These are phyloP conservation scores for Ganoderma resinaceum DNA, from an alignment of 1,284 basidiomycete genomes.

Conservation along the genomic window DNA sequence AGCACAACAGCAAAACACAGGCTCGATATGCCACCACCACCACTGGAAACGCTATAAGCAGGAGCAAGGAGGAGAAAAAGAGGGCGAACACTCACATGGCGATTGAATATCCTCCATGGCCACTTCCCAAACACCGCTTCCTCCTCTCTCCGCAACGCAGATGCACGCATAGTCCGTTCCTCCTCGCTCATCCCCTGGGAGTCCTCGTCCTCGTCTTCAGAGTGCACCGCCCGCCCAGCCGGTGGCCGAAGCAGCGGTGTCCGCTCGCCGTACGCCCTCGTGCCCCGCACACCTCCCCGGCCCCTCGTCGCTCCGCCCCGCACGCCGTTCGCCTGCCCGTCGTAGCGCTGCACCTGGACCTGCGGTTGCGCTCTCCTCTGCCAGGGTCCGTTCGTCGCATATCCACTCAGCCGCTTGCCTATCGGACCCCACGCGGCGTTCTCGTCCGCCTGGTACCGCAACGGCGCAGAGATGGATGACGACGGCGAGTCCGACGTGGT, in stretches of 20 bases:
- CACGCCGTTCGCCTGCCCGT: conserved; percentile 3
- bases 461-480: conserved; percentile 76
- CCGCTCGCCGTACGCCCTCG: conserved; percentile 38
- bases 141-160: conserved; percentile 43
- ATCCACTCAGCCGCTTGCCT: conserved; percentile 57
- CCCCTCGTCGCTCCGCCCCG: conserved; percentile 6
- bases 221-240: conserved; percentile 20
- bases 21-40: conserved; percentile 81
- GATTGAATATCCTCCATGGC: conserved; percentile 71
- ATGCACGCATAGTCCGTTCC: conserved; percentile 41
- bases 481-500: conserved; percentile 67
- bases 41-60: conserved; percentile 52
- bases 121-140: conserved; percentile 65
- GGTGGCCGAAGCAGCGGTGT: conserved; percentile 39
- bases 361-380: conserved; percentile 18
- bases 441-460: conserved; percentile 62
- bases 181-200: conserved; percentile 25
- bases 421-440: conserved; percentile 63
- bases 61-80: conserved; percentile 13
- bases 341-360: conserved; percentile 3
- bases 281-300: conserved; percentile 13
- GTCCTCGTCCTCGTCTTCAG: conserved; percentile 30
- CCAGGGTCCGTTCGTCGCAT: conserved; percentile 36
- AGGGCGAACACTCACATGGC: conserved; percentile 57
- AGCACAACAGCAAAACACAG: conserved; percentile 61